A percentile compares a stretch with the other conserved stretches of the same genome.
These are phyloP conservation scores for Xylariaceae sp. DNA, from an alignment of 2,329 filamentous ascomycete species.

Conservation along the genomic window DNA sequence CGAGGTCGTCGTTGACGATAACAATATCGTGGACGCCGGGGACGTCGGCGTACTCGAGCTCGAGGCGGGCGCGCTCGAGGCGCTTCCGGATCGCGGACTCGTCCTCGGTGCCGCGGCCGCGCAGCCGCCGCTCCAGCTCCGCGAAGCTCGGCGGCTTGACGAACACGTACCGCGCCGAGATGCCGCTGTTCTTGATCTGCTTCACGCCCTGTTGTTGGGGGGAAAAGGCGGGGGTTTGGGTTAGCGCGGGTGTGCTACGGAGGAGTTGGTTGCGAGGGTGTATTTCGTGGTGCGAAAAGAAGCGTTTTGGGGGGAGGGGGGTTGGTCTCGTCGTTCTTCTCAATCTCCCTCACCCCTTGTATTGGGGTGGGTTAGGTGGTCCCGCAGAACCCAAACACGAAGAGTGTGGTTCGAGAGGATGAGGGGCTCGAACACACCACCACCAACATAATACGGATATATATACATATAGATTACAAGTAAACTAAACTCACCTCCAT, in stretches of 20 bases:
- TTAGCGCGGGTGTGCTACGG: background rate
- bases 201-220: constrained; percentile 69
- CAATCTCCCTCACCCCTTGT: too few species aligned
- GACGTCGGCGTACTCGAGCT: constrained; percentile 72
- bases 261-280: too few species aligned
- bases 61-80: constrained; percentile 70
- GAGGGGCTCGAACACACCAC: too few species aligned
- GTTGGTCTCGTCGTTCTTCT: too few species aligned
- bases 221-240: background rate
- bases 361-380: too few species aligned
- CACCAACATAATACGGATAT: too few species aligned
- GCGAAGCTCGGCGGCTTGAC: constrained; percentile 78
- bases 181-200: constrained; percentile 78
- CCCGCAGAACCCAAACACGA: too few species aligned
- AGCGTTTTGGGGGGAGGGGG: too few species aligned
- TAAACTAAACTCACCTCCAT: constrained; percentile 69
- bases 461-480: too few species aligned
- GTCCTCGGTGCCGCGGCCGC: constrained; percentile 76
- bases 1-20: constrained; percentile 64
- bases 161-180: constrained; percentile 81
- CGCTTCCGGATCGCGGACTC: constrained; percentile 73
- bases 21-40: constrained; percentile 68
- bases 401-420: too few species aligned
- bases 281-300: too few species aligned
- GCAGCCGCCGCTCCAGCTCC: constrained; percentile 72